Conservation (phyloP, 2,329 filamentous ascomycete genomes). For the Tolypocladium cylindrosporum region DNA sequence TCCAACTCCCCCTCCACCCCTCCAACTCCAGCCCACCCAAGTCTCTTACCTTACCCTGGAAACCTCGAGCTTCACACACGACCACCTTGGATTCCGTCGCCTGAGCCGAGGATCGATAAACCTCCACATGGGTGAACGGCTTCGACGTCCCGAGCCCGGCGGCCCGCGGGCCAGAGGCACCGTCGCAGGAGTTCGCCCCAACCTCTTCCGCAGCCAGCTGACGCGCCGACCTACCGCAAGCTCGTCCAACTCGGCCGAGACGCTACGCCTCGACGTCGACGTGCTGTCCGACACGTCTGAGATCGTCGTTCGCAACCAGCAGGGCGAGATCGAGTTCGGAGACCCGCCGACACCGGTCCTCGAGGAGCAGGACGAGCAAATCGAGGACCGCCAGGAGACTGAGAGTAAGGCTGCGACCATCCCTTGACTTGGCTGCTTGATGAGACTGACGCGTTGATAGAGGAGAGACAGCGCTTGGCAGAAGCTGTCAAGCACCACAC, state of each 20-base stretch:
- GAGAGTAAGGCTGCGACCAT: constrained; percentile 31
- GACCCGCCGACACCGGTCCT: constrained; percentile 43
- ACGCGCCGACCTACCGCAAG: constrained; percentile 43
- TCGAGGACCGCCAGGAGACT: constrained; percentile 47
- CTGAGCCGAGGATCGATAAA: background rate
- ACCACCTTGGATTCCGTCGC: background rate
- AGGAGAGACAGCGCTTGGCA: constrained; percentile 48
- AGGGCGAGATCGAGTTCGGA: constrained; percentile 52
- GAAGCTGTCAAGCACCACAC: constrained; percentile 54
- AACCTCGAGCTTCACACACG: background rate
- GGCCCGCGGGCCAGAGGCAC: constrained; percentile 2
- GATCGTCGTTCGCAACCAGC: constrained; percentile 52
- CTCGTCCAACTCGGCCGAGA: constrained; percentile 30
- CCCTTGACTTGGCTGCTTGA: background rate
- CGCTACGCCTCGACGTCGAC: constrained; percentile 37
- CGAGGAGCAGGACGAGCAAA: constrained; percentile 45
- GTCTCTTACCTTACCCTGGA: background rate
- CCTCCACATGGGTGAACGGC: constrained; percentile 1
- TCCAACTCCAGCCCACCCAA: background rate
- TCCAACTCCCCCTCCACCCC: background rate
- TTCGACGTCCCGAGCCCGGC: constrained; percentile 1
- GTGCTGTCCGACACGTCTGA: constrained; percentile 36
- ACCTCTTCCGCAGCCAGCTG: constrained; percentile 51
- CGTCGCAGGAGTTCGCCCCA: constrained; percentile 15
- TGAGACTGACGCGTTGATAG: constrained; percentile 19